phyloP scores from a whole-genome alignment of 1,139 yeast species.

The Candida glucosophila region DNA sequence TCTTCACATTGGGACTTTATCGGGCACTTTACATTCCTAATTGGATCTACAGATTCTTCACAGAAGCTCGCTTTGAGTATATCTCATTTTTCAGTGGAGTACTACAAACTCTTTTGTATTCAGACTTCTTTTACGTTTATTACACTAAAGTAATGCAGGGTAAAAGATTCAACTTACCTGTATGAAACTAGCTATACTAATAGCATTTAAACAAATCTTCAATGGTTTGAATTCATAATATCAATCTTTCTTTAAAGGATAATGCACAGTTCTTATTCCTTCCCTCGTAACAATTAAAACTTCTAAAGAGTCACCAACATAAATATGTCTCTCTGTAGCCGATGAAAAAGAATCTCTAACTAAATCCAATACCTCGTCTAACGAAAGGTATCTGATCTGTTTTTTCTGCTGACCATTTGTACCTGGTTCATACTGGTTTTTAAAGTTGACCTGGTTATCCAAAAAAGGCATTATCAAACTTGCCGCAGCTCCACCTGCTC shows the following conservation, averaged over 20 bases:
- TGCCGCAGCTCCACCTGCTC: slow-evolving; percentile 98
- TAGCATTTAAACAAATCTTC: background rate
- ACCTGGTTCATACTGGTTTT: slow-evolving; percentile 80
- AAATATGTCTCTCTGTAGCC: slow-evolving; percentile 96
- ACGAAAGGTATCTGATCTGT: slow-evolving; percentile 51
- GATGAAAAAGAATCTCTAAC: slow-evolving; percentile 92
- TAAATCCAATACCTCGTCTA: slow-evolving; percentile 79
- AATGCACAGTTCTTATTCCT: slow-evolving; percentile 78
- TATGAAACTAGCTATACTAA: slow-evolving; percentile 14
- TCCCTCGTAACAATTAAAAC: slow-evolving; percentile 86
- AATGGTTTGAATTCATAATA: background rate
- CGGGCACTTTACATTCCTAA: slow-evolving; percentile 86
- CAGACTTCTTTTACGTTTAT: slow-evolving; percentile 92
- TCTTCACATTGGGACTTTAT: slow-evolving; percentile 86
- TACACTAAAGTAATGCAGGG: slow-evolving; percentile 76
- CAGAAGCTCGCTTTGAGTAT: slow-evolving; percentile 61
- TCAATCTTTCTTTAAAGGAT: slow-evolving; percentile 82
- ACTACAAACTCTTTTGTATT: slow-evolving; percentile 77
- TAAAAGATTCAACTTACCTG: slow-evolving; percentile 72
- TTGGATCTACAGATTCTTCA: slow-evolving; percentile 82
- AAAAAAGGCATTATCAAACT: slow-evolving; percentile 93
- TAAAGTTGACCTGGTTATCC: slow-evolving; percentile 93
- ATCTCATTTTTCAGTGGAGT: slow-evolving; percentile 73
- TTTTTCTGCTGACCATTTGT: slow-evolving; percentile 59
- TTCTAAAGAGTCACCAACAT: slow-evolving; percentile 95